A percentile compares a stretch with the other conserved stretches of the same genome.
These are phyloP conservation scores for Adiantum capillusveneris DNA, from an alignment of 75 land plant genomes.

Conservation along the genomic window DNA sequence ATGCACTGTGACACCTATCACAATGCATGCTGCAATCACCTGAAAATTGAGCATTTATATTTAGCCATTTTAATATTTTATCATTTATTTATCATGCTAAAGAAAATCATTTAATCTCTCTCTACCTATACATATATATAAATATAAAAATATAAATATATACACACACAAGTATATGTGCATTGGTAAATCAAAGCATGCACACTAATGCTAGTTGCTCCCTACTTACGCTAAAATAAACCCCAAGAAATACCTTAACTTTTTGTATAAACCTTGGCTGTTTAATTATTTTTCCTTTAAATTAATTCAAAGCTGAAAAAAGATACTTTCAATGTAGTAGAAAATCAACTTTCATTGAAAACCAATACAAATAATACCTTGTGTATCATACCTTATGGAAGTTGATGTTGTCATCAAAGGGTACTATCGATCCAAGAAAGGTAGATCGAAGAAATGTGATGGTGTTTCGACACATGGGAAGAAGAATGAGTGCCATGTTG, in stretches of 20 bases:
- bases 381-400: constrained; percentile 57
- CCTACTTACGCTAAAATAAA: no score
- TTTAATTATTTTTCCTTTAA: no score
- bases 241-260: no score
- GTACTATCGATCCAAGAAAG: constrained; percentile 35
- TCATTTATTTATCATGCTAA: neutral
- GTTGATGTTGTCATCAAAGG: constrained; percentile 84
- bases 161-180: neutral
- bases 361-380: no score
- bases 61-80: no score
- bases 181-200: no score
- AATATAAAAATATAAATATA: neutral
- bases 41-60: no score
- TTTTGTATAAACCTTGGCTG: no score
- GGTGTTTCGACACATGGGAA: constrained; percentile 74
- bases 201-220: no score
- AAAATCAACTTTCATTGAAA: no score
- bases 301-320: no score
- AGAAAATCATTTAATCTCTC: neutral
- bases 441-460: constrained; percentile 63
- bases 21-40: constrained; percentile 47
- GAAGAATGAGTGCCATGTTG: constrained; percentile 77
- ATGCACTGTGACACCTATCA: constrained; percentile 37
- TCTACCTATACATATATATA: neutral
- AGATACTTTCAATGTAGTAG: no score